Base-by-base conservation (phyloP, 495 filamentous ascomycete species). In the Xylaria flabelliformis region DNA sequence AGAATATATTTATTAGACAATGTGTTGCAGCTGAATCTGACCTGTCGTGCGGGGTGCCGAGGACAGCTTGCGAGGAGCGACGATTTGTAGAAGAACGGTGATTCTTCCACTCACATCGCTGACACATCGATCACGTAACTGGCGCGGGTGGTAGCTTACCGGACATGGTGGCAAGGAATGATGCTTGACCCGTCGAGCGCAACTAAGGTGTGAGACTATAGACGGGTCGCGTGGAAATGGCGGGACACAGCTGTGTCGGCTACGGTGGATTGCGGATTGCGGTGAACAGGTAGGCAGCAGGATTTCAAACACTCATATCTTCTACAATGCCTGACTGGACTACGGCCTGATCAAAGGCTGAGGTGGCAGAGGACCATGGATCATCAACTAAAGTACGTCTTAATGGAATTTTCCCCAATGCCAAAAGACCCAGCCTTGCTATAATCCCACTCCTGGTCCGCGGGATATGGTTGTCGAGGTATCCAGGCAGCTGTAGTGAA, bases 271-370 rank as follows among this genome's bases (percentile, higher is more conserved):
- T 61, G 58, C 53, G 19, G 59, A 67, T 24, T 64, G 59, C 69
- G 63, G 59, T 73, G 65, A 62, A 51, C 44, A 59, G 73, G 72
- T 73, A 75, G 77, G 71, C 69, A 74, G 34, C 56, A 72, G 69
- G 55, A 73, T 67, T 73, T 77, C 74, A 79, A 74, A 74, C 73
- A 76, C 73, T 75, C 77, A 79, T 77, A 74, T 59, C 77, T 79
- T 79, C 77, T 79, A 79, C 77, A 71, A 67, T 72, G 73, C 74
- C 70, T 74, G 71, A 74, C 39, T 58, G 55, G 42, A 72, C 70
- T 72, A 72, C 70, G 51, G 70, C 58, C 59, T 34, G 69, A 36
- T 29, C 19, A 59, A 21, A 72, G 53, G 51, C 53, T 50, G 70
- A 41, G 69, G 69, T 61, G 34, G 44, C 59, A 64, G 68, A 71